Evolutionary conservation across 192 early-diverging fungal genomes (phyloP), one percentile per base, ranked within the genome.

Genomic region (Backusella luteola): DNA sequence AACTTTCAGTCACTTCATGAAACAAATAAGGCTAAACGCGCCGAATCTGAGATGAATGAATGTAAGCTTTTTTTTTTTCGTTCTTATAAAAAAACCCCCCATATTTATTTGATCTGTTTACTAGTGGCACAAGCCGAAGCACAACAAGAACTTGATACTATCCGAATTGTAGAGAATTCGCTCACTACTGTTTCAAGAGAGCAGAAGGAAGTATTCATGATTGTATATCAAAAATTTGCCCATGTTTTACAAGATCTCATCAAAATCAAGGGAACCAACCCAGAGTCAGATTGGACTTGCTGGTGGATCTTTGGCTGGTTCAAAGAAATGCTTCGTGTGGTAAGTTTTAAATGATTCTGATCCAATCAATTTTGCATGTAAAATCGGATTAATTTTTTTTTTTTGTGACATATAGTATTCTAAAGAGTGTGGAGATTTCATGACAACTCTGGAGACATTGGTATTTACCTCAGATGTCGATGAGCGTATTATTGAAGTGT

Each of bases 121-220:
- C 17, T 56, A 78, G 75, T 73, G 56, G 75, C 67, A 38, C 73
- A 79, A 34, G 81, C 81, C 5, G 75, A 79, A 67, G 73, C 76
- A 42, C 81, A 85, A 77, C 85, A 86, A 59, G 73, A 80, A 67
- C 44, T 77, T 1, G 88, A 89, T 73, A 83, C 78, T 38, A 67
- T 89, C 5, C 78, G 81, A 73, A 77, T 86, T 23, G 76, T 91
- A 14, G 89, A 95, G 78, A 87, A 90, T 59, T 88, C 91, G 23
- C 77, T 94, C 26, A 88, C 84, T 73, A 87, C 83, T 42, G 92
- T 96, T 44, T 75, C 85, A 67, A 87, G 88, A 42, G 96, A 98
- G 73, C 91, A 94, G 74, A 94, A 90, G 77, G 93, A 96, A 76
- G 90, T 92, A 21, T 91, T 96, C 67, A 86, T 96, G 74, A 80